Percentiles rank a stretch among this genome's conserved stretches.
phyloP scores from a whole-genome alignment of 23 red algal species.

The Agarophyton chilense region DNA sequence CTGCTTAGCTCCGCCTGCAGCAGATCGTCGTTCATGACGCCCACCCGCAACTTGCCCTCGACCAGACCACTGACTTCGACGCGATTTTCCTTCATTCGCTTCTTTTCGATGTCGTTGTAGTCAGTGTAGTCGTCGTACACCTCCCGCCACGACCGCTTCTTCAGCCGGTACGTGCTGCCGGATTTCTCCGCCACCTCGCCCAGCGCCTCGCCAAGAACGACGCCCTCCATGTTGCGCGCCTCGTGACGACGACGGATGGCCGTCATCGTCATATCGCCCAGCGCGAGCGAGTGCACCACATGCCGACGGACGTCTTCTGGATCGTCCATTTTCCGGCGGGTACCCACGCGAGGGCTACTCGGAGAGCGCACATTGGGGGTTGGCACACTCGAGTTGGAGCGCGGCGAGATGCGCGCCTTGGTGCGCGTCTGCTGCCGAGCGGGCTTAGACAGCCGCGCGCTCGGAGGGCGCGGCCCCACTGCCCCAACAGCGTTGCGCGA shows the following conservation, averaged over 20 bases:
- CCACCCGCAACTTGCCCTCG: background rate
- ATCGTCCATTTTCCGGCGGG: background rate
- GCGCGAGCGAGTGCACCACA: constrained; percentile 7
- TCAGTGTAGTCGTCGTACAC: constrained; percentile 7
- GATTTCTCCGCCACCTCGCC: background rate
- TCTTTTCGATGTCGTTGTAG: background rate
- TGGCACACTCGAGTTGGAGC: background rate
- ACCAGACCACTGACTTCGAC: background rate
- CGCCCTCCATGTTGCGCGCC: constrained; percentile 3
- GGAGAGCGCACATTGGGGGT: background rate
- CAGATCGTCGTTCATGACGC: constrained; percentile 1
- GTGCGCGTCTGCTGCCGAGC: background rate
- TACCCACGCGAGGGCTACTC: background rate
- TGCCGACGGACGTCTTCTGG: constrained; percentile 1
- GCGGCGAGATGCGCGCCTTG: background rate
- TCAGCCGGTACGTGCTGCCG: background rate
- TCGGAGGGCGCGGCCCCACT: background rate
- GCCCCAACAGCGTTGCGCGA: background rate
- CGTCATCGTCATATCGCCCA: constrained; percentile 10
- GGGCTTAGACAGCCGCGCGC: background rate
- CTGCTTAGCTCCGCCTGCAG: background rate
- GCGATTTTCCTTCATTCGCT: background rate
- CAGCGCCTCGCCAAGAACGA: background rate
- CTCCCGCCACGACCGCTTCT: constrained; percentile 20
- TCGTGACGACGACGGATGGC: constrained; percentile 2